Conservation (phyloP, 2,329 filamentous ascomycete species). For the Hypoxylon rubiginosum region DNA sequence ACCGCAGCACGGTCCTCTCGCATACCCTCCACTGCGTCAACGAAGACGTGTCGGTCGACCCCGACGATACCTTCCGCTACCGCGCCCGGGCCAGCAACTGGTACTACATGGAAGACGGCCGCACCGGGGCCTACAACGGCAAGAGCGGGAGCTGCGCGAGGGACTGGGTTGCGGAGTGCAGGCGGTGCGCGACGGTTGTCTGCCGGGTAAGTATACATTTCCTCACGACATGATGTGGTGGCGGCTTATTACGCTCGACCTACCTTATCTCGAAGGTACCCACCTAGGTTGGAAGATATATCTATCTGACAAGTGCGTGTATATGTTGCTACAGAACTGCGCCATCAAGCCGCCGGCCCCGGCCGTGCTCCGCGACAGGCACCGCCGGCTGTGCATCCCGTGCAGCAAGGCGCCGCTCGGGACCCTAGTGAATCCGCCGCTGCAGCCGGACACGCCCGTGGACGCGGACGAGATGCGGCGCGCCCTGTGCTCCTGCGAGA, state of each 20-base stretch:
- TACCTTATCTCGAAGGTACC: conserved; percentile 3
- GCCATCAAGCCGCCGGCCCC: conserved; percentile 83
- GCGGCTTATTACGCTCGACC: not conserved
- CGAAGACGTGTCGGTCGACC: conserved; percentile 70
- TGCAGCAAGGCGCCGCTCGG: conserved; percentile 81
- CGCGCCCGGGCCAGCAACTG: conserved; percentile 70
- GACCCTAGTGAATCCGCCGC: conserved; percentile 61
- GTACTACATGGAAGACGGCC: conserved; percentile 70
- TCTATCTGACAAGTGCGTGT: conserved; percentile 9
- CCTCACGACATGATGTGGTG: no score
- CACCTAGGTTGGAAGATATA: conserved; percentile 32
- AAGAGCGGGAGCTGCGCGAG: conserved; percentile 85
- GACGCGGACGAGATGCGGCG: conserved; percentile 69
- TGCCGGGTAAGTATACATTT: conserved; percentile 86
- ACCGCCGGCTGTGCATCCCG: conserved; percentile 82
- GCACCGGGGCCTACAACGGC: conserved; percentile 63
- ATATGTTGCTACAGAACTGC: conserved; percentile 82
- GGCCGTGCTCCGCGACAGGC: conserved; percentile 76
- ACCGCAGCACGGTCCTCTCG: conserved; percentile 77
- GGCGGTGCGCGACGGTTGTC: conserved; percentile 80
- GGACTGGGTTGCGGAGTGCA: conserved; percentile 88
- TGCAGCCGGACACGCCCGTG: conserved; percentile 63
- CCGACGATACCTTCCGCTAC: conserved; percentile 69
- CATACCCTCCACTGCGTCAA: conserved; percentile 85
- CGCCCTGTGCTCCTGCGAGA: conserved; percentile 66